Conservation (phyloP, 495 filamentous ascomycete species). For the Aspergillus biplanus region DNA sequence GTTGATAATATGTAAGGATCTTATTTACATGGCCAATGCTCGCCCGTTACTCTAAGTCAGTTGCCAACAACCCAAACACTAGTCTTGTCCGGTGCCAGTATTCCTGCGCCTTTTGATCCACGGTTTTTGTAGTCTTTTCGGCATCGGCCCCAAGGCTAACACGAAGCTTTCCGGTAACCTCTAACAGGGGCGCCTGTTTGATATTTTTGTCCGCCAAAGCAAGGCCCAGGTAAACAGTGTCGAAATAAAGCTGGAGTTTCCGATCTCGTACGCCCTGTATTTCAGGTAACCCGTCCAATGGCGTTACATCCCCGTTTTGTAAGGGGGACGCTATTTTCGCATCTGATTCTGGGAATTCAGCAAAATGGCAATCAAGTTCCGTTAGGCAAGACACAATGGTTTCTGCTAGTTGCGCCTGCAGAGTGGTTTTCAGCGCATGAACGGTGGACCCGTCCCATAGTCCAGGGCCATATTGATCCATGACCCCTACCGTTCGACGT, state of each 20-base stretch:
- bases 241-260: constrained; percentile 77
- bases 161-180: constrained; percentile 49
- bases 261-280: constrained; percentile 49
- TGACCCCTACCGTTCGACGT: constrained; percentile 61
- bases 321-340: constrained; percentile 10
- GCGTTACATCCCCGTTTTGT: constrained; percentile 11
- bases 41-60: constrained; percentile 13
- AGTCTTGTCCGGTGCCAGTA: constrained; percentile 82
- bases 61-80: constrained; percentile 65
- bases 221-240: constrained; percentile 66
- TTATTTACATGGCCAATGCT: constrained; percentile 16
- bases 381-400: constrained; percentile 29
- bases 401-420: constrained; percentile 43
- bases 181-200: constrained; percentile 44
- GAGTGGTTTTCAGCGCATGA: constrained; percentile 57
- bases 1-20: constrained; percentile 11
- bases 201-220: constrained; percentile 37
- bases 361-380: constrained; percentile 22
- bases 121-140: constrained; percentile 43
- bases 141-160: constrained; percentile 49
- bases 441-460: constrained; percentile 81
- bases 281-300: constrained; percentile 16
- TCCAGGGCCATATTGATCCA: constrained; percentile 74
- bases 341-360: constrained; percentile 15
- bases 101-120: constrained; percentile 63